phyloP scores from a whole-genome alignment of 2,329 filamentous ascomycete genomes.

The Trichoderma semiorbis region DNA sequence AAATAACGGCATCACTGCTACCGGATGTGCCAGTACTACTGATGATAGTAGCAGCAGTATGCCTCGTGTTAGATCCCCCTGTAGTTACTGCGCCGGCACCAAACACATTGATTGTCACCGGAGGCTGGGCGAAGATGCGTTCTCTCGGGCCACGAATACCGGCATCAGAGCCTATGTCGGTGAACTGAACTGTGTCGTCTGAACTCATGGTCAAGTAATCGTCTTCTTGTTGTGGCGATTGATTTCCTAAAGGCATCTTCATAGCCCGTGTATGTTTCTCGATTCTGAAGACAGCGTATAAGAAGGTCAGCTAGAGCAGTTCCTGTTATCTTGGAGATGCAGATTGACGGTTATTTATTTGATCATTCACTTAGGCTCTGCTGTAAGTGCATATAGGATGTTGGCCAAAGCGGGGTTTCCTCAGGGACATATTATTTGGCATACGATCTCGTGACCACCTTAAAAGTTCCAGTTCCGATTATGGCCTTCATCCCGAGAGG shows the following conservation, averaged over 20 bases:
- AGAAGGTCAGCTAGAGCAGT: background rate
- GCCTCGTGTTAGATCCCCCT: background rate
- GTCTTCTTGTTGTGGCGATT: background rate
- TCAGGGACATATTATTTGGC: no score
- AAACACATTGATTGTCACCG: background rate
- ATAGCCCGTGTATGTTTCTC: background rate
- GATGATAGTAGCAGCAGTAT: background rate
- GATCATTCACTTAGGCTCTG: background rate
- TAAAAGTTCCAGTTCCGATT: no score
- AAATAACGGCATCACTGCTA: background rate
- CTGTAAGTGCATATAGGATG: background rate
- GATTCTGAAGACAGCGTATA: background rate
- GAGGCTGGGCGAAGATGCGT: background rate
- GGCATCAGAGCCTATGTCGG: background rate
- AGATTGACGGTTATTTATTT: background rate
- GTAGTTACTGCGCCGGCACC: background rate
- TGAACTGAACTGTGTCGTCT: background rate
- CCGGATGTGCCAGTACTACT: background rate
- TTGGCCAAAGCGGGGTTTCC: no score
- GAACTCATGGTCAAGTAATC: background rate
- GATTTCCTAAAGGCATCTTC: background rate
- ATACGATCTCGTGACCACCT: no score
- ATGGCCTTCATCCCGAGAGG: no score
- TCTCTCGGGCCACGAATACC: background rate
- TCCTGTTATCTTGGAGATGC: background rate